These are phyloP conservation scores for Hymenoscyphus scutula DNA, from an alignment of 2,329 filamentous ascomycete genomes.

Conservation along the genomic window DNA sequence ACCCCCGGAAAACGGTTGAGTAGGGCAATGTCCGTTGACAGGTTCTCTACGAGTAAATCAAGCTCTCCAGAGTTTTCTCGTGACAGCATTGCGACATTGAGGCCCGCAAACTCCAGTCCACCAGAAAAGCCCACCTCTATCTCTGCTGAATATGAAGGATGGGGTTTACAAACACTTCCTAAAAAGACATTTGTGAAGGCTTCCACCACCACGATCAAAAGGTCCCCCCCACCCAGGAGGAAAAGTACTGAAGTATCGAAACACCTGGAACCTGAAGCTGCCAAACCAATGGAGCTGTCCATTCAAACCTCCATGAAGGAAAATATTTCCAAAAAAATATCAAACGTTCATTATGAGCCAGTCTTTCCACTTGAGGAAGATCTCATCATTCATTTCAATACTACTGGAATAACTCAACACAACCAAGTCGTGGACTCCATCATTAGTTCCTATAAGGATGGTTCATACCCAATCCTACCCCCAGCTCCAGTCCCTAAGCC, in stretches of 20 bases:
- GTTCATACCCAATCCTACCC: slow-evolving; percentile 36
- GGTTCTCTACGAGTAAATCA: slow-evolving; percentile 17
- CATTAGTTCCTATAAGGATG: slow-evolving; percentile 46
- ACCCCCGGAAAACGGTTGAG: slow-evolving; percentile 17
- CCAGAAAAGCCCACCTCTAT: not conserved
- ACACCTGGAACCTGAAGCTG: not conserved
- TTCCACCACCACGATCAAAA: slow-evolving; percentile 34
- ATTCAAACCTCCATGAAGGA: not conserved
- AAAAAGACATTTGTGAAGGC: slow-evolving; percentile 34
- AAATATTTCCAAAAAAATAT: not conserved
- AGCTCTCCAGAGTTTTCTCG: slow-evolving; percentile 2
- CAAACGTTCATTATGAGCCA: slow-evolving; percentile 34
- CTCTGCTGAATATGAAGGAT: slow-evolving; percentile 2
- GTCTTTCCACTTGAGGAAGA: slow-evolving; percentile 56
- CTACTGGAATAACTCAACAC: slow-evolving; percentile 35
- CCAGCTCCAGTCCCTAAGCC: not conserved
- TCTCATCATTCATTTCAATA: slow-evolving; percentile 53
- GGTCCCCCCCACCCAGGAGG: slow-evolving; percentile 27
- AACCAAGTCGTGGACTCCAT: slow-evolving; percentile 47
- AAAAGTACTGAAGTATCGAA: not conserved
- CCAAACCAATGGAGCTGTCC: not conserved
- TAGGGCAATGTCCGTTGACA: slow-evolving; percentile 25
- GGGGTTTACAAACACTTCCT: slow-evolving; percentile 26
- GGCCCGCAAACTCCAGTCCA: slow-evolving; percentile 3
- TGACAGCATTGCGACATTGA: slow-evolving; percentile 11